Evolutionary conservation across 148 eudicot species (phyloP).

Genomic region (Silene uniflora): DNA sequence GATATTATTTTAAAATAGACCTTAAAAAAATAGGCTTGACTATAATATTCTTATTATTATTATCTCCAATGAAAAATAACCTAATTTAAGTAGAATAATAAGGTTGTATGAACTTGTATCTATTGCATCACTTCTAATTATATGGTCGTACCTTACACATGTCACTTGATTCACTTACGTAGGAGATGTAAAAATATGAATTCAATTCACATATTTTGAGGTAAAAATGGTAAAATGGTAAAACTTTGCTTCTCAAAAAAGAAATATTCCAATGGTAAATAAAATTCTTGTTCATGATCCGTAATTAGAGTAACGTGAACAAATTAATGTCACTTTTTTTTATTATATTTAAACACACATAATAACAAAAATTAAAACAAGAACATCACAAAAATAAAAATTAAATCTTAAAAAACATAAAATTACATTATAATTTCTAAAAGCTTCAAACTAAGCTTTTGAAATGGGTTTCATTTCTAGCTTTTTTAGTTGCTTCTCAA

Average conservation of each 20-base stretch:
- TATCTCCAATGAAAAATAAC: no score
- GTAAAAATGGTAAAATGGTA: background rate
- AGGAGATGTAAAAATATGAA: background rate
- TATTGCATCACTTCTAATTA: no score
- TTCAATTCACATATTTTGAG: background rate
- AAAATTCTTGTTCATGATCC: background rate
- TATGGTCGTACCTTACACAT: background rate
- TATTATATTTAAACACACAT: background rate
- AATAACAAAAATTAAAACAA: background rate
- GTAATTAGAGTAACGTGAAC: background rate
- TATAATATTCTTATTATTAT: no score
- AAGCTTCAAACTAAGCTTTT: conserved; percentile 20
- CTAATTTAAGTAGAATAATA: no score
- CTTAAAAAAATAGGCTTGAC: no score
- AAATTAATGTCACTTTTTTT: background rate
- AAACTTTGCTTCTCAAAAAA: background rate
- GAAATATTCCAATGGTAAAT: background rate
- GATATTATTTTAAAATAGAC: no score
- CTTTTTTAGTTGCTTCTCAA: conserved; percentile 24
- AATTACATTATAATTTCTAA: background rate
- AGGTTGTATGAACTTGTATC: no score
- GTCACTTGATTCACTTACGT: background rate
- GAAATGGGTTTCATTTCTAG: conserved; percentile 26
- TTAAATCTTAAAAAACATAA: background rate
- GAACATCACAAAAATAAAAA: background rate